Conservation (phyloP, 2,329 filamentous ascomycete genomes). For the Fusarium cyanostomum region DNA sequence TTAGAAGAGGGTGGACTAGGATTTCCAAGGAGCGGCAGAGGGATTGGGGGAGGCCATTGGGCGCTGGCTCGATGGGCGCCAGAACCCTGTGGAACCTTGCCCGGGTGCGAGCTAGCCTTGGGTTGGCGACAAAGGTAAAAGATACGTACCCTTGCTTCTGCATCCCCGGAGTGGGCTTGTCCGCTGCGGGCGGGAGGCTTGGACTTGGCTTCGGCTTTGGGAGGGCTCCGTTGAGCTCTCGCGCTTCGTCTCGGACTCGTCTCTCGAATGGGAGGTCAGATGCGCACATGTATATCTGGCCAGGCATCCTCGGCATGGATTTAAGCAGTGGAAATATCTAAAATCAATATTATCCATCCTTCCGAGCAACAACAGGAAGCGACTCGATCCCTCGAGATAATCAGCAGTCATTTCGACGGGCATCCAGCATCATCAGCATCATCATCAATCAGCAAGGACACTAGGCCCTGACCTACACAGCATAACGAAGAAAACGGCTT, state of each 20-base stretch:
- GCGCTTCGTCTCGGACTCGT: slow-evolving; percentile 12
- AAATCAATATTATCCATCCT: slow-evolving; percentile 16
- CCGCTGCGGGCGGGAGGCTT: slow-evolving; percentile 17
- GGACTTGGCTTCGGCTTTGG: not conserved
- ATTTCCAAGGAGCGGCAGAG: slow-evolving; percentile 28
- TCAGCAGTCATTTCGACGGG: slow-evolving; percentile 23
- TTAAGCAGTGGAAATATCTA: slow-evolving; percentile 18
- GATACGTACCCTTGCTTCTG: slow-evolving; percentile 19
- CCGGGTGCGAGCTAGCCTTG: slow-evolving; percentile 22
- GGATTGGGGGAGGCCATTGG: slow-evolving; percentile 36
- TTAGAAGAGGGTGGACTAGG: slow-evolving; percentile 29
- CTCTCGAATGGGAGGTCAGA: slow-evolving; percentile 4
- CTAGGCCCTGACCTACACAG: slow-evolving; percentile 28
- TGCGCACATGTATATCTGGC: slow-evolving; percentile 1
- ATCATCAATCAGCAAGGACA: slow-evolving; percentile 23
- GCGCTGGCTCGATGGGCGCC: slow-evolving; percentile 24
- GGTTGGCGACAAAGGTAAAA: slow-evolving; percentile 8
- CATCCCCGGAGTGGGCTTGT: slow-evolving; percentile 21
- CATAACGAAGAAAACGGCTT: slow-evolving; percentile 34
- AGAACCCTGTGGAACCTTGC: slow-evolving; percentile 22
- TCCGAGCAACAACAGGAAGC: slow-evolving; percentile 23
- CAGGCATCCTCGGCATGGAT: not conserved
- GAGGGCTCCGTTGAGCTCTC: slow-evolving; percentile 18
- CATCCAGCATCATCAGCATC: slow-evolving; percentile 27
- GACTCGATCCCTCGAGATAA: slow-evolving; percentile 25